These are phyloP conservation scores for Coemansia sp. DNA, from an alignment of 192 early-diverging fungal genomes.

Conservation along the genomic window DNA sequence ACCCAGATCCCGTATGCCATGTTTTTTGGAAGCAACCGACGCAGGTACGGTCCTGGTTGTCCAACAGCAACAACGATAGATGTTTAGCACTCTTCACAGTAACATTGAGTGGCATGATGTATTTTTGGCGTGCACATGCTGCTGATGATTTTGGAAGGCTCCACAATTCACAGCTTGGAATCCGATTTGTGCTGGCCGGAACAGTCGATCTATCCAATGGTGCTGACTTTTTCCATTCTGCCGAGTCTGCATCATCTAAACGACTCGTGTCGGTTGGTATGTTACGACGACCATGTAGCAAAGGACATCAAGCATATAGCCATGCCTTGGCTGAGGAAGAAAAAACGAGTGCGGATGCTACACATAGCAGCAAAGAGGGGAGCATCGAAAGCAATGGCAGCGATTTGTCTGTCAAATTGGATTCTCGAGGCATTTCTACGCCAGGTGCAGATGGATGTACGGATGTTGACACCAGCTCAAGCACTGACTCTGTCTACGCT, in stretches of 20 bases:
- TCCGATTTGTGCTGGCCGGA: slow-evolving; percentile 17
- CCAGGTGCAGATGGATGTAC: not conserved
- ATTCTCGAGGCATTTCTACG: not conserved
- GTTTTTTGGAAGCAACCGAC: slow-evolving; percentile 36
- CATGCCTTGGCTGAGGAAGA: not conserved
- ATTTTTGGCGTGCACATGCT: slow-evolving; percentile 22
- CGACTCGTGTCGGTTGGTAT: not conserved
- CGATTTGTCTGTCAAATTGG: not conserved
- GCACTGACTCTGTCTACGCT: slow-evolving; percentile 8
- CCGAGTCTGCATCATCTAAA: not conserved
- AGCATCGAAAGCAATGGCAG: not conserved
- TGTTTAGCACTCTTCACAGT: slow-evolving; percentile 23
- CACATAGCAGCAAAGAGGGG: not conserved
- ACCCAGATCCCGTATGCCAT: slow-evolving; percentile 17
- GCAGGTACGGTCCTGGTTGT: not conserved
- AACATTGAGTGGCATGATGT: slow-evolving; percentile 13
- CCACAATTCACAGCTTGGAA: not conserved
- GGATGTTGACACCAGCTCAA: not conserved
- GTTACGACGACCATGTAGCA: too few species aligned
- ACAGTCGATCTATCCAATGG: slow-evolving; percentile 6
- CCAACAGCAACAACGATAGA: not conserved
- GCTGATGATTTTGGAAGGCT: slow-evolving; percentile 4
- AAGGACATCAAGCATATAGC: not conserved
- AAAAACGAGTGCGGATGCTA: not conserved
- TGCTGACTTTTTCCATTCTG: not conserved